A percentile compares a stretch with the other conserved stretches of the same genome.
phyloP scores from a whole-genome alignment of 129 eudicot genomes.

The Rutidosis leptorrhynchoides region DNA sequence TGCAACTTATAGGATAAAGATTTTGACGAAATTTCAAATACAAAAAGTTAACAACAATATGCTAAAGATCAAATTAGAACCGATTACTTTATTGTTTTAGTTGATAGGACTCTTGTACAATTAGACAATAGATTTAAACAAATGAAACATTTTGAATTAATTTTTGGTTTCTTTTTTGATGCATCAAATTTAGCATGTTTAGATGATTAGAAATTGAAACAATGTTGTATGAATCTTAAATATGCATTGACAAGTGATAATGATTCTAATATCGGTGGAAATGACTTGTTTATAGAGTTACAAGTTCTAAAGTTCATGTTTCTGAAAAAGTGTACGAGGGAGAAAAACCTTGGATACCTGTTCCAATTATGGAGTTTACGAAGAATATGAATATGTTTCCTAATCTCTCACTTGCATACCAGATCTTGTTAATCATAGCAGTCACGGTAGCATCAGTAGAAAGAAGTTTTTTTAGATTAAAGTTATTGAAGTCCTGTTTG shows the following conservation, averaged over 20 bases:
- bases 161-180: too few species aligned
- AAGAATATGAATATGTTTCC: too few species aligned
- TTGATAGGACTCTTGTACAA: too few species aligned
- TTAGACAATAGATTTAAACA: too few species aligned
- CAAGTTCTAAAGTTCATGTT: not conserved
- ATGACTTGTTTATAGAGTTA: not conserved
- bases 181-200: not conserved
- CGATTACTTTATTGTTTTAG: too few species aligned
- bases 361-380: not conserved
- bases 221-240: not conserved
- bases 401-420: too few species aligned
- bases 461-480: too few species aligned
- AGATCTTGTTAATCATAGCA: not conserved
- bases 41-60: not conserved
- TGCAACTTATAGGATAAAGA: not conserved
- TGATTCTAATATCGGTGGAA: not conserved
- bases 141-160: too few species aligned
- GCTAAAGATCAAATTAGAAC: not conserved
- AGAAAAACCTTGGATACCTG: not conserved
- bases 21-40: too few species aligned
- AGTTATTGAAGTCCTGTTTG: not conserved
- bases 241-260: not conserved
- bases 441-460: not conserved
- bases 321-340: not conserved
- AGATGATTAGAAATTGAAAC: not conserved